phyloP scores from a whole-genome alignment of 371 early-diverging fungal genomes.

The Catenaria anguillulae region DNA sequence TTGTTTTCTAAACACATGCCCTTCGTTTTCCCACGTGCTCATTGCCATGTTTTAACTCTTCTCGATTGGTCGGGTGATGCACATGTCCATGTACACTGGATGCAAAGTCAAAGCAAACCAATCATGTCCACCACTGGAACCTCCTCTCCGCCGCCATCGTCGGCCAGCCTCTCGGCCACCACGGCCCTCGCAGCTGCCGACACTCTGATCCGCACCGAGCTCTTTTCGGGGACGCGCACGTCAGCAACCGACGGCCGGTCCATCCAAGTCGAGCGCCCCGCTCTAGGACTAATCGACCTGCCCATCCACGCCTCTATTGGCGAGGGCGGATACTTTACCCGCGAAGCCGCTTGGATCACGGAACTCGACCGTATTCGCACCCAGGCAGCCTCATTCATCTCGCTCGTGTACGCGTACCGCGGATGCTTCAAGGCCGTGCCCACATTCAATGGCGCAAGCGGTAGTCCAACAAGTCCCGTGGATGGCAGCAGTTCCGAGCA shows the following conservation, averaged over 20 bases:
- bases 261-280: not conserved
- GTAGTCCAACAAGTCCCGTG: not conserved
- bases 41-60: too few species aligned
- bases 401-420: slow-evolving; percentile 26
- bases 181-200: too few species aligned
- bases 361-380: slow-evolving; percentile 12
- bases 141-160: too few species aligned
- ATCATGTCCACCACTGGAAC: too few species aligned
- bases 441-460: slow-evolving; percentile 11
- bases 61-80: too few species aligned
- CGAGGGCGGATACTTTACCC: slow-evolving; percentile 13
- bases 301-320: not conserved
- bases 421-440: slow-evolving; percentile 26
- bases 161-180: too few species aligned
- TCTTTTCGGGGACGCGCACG: not conserved
- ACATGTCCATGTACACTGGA: too few species aligned
- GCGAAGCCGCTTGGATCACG: slow-evolving; percentile 18
- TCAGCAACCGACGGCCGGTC: not conserved
- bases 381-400: slow-evolving; percentile 15
- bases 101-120: too few species aligned
- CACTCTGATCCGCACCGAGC: too few species aligned
- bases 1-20: too few species aligned
- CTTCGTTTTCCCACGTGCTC: too few species aligned
- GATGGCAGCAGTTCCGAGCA: too few species aligned
- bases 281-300: not conserved